These are phyloP conservation scores for Chlorella ohadii DNA, from an alignment of 139 green algal genomes.

Conservation along the genomic window DNA sequence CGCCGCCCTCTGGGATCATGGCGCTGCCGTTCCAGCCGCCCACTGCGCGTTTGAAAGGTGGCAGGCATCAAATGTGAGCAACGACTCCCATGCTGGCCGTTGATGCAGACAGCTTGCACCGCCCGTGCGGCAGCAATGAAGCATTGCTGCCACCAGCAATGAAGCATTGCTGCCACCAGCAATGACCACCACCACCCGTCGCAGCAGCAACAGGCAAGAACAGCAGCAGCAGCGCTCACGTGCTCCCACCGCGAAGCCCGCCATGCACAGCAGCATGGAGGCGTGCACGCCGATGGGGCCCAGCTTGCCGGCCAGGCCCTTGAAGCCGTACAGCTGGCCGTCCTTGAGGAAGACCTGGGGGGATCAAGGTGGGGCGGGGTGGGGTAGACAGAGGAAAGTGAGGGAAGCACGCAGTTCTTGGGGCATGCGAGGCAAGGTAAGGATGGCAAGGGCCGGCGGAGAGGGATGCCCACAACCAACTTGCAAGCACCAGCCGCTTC, in stretches of 20 bases:
- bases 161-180: background rate
- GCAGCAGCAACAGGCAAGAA: background rate
- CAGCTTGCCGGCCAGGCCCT: slow-evolving; percentile 91
- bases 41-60: slow-evolving; percentile 50
- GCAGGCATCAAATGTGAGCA: no score
- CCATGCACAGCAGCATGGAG: slow-evolving; percentile 89
- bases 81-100: no score
- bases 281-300: slow-evolving; percentile 97
- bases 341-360: slow-evolving; percentile 85
- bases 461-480: no score
- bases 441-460: no score
- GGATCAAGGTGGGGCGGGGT: no score
- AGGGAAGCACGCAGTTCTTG: no score
- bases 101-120: no score
- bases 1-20: slow-evolving; percentile 76
- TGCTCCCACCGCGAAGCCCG: slow-evolving; percentile 74
- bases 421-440: no score
- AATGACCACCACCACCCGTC: background rate
- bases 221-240: slow-evolving; percentile 4
- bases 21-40: slow-evolving; percentile 79
- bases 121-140: background rate
- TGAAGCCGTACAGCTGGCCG: slow-evolving; percentile 94
- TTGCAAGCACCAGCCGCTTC: no score
- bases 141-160: background rate
- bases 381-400: no score